Percentiles rank a stretch among this genome's conserved stretches.
These are phyloP conservation scores for Steccherinum ochraceum DNA, from an alignment of 768 basidiomycete genomes.

Conservation along the genomic window DNA sequence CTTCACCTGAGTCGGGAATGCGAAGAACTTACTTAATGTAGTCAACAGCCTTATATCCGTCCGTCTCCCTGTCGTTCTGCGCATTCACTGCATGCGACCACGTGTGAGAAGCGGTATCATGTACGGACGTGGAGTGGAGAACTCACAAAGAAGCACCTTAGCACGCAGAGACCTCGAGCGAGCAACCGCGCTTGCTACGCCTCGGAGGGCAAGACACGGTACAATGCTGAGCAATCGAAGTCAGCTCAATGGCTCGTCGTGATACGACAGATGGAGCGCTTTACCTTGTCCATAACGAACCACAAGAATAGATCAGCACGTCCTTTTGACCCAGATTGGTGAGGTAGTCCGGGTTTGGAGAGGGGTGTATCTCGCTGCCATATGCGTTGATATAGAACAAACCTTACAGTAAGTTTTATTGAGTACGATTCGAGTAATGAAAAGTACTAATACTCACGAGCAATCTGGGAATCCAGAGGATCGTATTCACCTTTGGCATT, in stretches of 20 bases:
- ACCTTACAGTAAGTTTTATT: conserved; percentile 32
- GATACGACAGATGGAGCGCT: conserved; percentile 8
- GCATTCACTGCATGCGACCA: conserved; percentile 58
- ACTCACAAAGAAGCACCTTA: conserved; percentile 81
- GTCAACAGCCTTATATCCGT: conserved; percentile 76
- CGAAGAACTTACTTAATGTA: conserved; percentile 75
- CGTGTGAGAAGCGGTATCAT: background rate
- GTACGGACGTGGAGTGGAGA: background rate
- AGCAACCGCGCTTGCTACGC: conserved; percentile 74
- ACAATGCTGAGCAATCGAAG: conserved; percentile 51
- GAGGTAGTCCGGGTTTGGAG: conserved; percentile 79
- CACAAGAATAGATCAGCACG: conserved; percentile 85
- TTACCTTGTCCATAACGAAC: conserved; percentile 91
- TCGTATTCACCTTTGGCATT: conserved; percentile 47
- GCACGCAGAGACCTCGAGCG: conserved; percentile 62
- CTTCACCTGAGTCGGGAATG: too few relatives aligned
- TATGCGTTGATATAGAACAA: conserved; percentile 88
- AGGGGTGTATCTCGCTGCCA: conserved; percentile 87
- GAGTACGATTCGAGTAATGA: too few relatives aligned
- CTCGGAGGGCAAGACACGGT: conserved; percentile 84
- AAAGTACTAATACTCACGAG: conserved; percentile 36
- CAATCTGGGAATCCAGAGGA: conserved; percentile 53
- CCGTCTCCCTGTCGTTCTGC: conserved; percentile 86
- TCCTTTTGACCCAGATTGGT: conserved; percentile 52
- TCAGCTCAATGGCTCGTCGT: background rate